phyloP scores from a whole-genome alignment of 495 filamentous ascomycete genomes.

The Talaromyces trachyspermus region DNA sequence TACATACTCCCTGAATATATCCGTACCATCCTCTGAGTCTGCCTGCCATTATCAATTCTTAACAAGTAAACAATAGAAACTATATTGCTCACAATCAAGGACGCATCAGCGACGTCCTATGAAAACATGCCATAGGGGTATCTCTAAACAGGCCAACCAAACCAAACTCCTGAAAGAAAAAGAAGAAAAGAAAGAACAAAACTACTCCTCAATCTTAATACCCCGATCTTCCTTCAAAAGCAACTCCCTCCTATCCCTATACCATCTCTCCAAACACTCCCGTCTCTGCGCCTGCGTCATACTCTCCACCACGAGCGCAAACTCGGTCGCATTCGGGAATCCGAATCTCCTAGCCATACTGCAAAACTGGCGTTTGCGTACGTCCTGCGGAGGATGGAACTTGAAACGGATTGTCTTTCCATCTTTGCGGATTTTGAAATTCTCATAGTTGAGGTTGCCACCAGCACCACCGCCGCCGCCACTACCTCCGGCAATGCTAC shows the following conservation, averaged over 20 bases:
- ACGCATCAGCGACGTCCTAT: too few relatives aligned
- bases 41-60: too few relatives aligned
- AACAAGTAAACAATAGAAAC: too few relatives aligned
- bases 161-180: too few relatives aligned
- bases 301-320: slow-evolving; percentile 87
- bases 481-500: neutral
- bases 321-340: slow-evolving; percentile 69
- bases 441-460: slow-evolving; percentile 6
- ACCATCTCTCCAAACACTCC: slow-evolving; percentile 76
- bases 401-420: slow-evolving; percentile 43
- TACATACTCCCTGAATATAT: too few relatives aligned
- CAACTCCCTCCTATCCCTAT: slow-evolving; percentile 47
- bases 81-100: too few relatives aligned
- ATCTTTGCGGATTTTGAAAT: slow-evolving; percentile 13
- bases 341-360: slow-evolving; percentile 78
- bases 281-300: slow-evolving; percentile 85
- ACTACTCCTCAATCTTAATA: too few relatives aligned
- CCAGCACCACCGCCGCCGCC: neutral
- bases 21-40: too few relatives aligned
- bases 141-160: too few relatives aligned
- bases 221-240: slow-evolving; percentile 10
- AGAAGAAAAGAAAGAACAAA: too few relatives aligned
- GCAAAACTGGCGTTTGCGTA: slow-evolving; percentile 80
- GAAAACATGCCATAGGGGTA: too few relatives aligned
- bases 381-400: slow-evolving; percentile 69